phyloP scores from a whole-genome alignment of 352 stramenopile genomes.

The Peronospora destructor region DNA sequence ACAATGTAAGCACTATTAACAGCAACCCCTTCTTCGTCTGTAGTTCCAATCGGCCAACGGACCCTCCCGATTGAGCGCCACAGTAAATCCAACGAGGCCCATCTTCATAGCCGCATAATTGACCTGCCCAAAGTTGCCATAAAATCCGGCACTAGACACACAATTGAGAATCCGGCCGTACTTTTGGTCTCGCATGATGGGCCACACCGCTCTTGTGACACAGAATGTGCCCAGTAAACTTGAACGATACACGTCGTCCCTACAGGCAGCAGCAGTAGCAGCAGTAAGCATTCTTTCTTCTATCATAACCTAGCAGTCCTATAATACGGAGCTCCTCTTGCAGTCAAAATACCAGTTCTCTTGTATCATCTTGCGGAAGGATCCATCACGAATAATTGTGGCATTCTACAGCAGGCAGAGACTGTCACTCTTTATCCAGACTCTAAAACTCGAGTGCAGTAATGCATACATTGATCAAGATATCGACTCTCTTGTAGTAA shows the following conservation, averaged over 20 bases:
- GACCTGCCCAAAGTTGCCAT: slow-evolving; percentile 73
- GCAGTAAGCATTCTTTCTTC: neutral
- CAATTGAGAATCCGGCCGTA: slow-evolving; percentile 72
- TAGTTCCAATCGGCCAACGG: neutral
- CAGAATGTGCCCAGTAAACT: slow-evolving; percentile 52
- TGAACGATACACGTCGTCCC: slow-evolving; percentile 56
- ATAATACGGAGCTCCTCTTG: neutral
- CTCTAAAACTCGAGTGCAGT: neutral
- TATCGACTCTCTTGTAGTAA: slow-evolving; percentile 49
- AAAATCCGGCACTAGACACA: slow-evolving; percentile 54
- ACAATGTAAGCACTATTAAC: slow-evolving; percentile 2
- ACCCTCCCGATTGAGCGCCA: slow-evolving; percentile 66
- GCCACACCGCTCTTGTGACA: slow-evolving; percentile 61
- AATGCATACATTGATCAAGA: slow-evolving; percentile 65
- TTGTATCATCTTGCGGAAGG: slow-evolving; percentile 67
- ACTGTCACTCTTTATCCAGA: slow-evolving; percentile 12
- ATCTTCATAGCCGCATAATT: slow-evolving; percentile 81
- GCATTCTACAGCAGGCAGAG: slow-evolving; percentile 39
- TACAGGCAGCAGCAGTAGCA: slow-evolving; percentile 13
- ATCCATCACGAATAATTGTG: slow-evolving; percentile 63
- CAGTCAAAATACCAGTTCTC: slow-evolving; percentile 38
- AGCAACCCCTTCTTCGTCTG: neutral
- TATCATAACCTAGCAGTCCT: neutral
- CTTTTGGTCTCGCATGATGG: slow-evolving; percentile 62
- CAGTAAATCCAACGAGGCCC: slow-evolving; percentile 60